Percentiles rank a stretch among this genome's conserved stretches.
phyloP scores from a whole-genome alignment of 169 alveolate genomes.

The Eimeria brunetti region DNA sequence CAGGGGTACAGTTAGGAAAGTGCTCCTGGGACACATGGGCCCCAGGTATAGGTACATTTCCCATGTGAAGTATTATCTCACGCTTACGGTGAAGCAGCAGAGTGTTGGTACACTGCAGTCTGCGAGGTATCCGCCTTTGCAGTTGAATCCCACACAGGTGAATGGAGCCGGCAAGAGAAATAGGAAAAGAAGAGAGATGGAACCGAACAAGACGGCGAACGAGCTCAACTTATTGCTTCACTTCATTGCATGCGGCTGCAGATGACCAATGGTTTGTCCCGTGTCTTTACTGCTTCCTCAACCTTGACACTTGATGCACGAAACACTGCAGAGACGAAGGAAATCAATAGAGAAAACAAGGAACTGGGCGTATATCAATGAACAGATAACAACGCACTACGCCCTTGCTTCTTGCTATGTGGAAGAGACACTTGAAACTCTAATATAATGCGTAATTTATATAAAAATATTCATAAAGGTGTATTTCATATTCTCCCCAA shows the following conservation, averaged over 20 bases:
- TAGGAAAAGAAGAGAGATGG: background rate
- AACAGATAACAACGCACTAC: background rate
- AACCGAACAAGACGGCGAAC: background rate
- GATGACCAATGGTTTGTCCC: background rate
- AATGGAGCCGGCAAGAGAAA: no score
- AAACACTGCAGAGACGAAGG: background rate
- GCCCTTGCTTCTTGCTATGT: no score
- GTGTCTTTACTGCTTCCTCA: background rate
- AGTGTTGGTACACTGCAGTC: background rate
- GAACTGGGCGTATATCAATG: background rate
- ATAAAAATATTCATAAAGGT: no score
- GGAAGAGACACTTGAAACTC: no score
- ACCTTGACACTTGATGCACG: background rate
- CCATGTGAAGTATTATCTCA: background rate
- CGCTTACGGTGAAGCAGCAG: background rate
- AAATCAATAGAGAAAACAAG: background rate
- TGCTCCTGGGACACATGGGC: background rate
- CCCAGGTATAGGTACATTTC: background rate
- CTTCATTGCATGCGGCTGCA: background rate
- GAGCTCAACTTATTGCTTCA: background rate
- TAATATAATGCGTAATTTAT: no score
- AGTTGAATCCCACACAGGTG: no score
- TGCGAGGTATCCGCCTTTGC: no score
- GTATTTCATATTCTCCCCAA: no score
- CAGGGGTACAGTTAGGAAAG: background rate